Evolutionary conservation across 352 stramenopile genomes (phyloP), one percentile per base, ranked within the genome.

Genomic region (Hyaloperonospora brassicae): DNA sequence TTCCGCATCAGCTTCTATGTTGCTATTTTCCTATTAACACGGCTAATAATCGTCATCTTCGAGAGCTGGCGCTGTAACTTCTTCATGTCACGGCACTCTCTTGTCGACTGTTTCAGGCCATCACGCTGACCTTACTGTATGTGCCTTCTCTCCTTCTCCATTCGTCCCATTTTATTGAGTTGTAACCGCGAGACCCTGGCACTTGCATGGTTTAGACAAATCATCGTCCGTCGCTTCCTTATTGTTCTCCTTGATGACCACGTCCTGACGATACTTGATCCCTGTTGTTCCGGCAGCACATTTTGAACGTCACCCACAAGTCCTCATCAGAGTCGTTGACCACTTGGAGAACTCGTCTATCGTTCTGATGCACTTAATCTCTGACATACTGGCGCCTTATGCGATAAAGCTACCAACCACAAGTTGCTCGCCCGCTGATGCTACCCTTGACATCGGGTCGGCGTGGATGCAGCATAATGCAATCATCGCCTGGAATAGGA

Each of bases 341-440:
- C 11, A 66, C 45, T 0, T 61, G 71, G 0, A 49, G 39, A 13
- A 38, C 55, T 34, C 52, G 58, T 53, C 31, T 52, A 30, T 69
- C 60, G 35, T 51, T 58, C 34, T 58, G 55, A 1, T 58, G 58
- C 0, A n/a, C n/a, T n/a, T n/a, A n/a, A n/a, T n/a, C n/a, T n/a
- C n/a, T n/a, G n/a, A 50, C 12, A 43, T 93, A 85, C 40, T 87
- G 83, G 9, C 52, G 52, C 91, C 91, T 2, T 87, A 79, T 25
- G 97, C 89, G 94, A 99, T 98, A 68, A 99, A 99, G 34, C 79
- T 96, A 35, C 96, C 96, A 0, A 96, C 98, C 8, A 86, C 89
- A 14, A 99, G 78, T 68, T 98, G 98, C 69, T 98, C 95, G 30
- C 96, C 95, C 21, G 93, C 83, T 21, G 95, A 95, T 13, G 95